These are phyloP conservation scores for Puya raimondii DNA, from an alignment of 176 grass and related monocot genomes.

Conservation along the genomic window DNA sequence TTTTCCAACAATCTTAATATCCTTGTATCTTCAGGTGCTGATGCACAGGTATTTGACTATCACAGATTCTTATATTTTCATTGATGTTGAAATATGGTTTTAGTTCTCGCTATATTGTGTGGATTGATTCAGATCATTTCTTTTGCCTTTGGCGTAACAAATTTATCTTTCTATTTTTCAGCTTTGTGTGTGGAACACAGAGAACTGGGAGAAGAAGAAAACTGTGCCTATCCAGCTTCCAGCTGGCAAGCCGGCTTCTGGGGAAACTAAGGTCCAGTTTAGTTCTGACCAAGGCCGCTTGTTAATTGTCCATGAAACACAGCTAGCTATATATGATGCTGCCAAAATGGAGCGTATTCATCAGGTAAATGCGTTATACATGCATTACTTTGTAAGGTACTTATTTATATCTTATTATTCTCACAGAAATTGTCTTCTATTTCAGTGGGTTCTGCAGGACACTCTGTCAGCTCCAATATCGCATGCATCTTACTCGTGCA, in stretches of 20 bases:
- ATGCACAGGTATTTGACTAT: conserved; percentile 71
- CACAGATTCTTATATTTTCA: conserved; percentile 8
- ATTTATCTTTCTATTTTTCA: conserved; percentile 25
- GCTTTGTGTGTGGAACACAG: conserved; percentile 78
- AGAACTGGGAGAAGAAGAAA: conserved; percentile 89
- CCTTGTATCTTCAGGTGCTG: conserved; percentile 93
- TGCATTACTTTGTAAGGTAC: not conserved
- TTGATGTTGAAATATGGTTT: not conserved
- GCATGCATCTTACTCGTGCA: conserved; percentile 78
- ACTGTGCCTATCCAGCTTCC: conserved; percentile 55
- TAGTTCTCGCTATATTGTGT: not conserved
- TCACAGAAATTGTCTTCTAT: conserved; percentile 19
- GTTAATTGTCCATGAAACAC: conserved; percentile 90
- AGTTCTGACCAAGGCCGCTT: conserved; percentile 76
- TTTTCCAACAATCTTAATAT: conserved; percentile 73
- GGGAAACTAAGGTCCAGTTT: conserved; percentile 90
- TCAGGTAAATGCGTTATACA: conserved; percentile 38
- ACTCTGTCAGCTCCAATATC: conserved; percentile 65
- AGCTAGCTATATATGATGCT: conserved; percentile 84
- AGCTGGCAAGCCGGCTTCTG: conserved; percentile 60
- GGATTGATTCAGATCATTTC: not conserved
- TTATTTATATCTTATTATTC: conserved; percentile 8
- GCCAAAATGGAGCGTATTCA: conserved; percentile 73
- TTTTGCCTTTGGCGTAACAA: not conserved
- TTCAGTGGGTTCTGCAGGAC: conserved; percentile 90